Percentiles rank a stretch among this genome's conserved stretches.
These are phyloP conservation scores for Centella asiatica DNA, from an alignment of 129 eudicot species.

Conservation along the genomic window DNA sequence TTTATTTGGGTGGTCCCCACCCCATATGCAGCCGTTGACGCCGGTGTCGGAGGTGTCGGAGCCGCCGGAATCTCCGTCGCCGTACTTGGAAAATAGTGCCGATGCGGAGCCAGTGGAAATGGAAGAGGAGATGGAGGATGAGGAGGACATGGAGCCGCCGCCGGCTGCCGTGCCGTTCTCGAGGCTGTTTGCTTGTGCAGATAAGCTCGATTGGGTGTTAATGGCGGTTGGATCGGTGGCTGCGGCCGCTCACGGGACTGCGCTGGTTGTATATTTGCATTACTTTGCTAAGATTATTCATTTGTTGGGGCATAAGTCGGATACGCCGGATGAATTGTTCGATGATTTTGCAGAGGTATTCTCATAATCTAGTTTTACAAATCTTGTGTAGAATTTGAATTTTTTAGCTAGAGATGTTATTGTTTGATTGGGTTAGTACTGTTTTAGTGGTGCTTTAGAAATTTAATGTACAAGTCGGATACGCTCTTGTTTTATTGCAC, in stretches of 20 bases:
- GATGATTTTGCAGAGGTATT: conserved; percentile 58
- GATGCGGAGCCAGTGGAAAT: conserved; percentile 57
- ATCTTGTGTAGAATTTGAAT: not conserved
- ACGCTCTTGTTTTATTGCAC: not conserved
- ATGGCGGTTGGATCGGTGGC: conserved; percentile 97
- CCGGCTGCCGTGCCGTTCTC: conserved; percentile 97
- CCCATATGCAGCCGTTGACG: conserved; percentile 92
- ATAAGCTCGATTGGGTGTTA: conserved; percentile 75
- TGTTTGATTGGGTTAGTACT: not conserved
- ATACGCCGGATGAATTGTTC: conserved; percentile 34
- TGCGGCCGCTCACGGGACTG: conserved; percentile 98
- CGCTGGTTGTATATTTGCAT: conserved; percentile 88
- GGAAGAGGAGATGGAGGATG: conserved; percentile 69
- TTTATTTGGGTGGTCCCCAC: conserved; percentile 97
- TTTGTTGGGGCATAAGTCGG: conserved; percentile 33
- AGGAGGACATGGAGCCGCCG: conserved; percentile 95
- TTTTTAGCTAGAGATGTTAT: not conserved
- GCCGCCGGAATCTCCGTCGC: conserved; percentile 99
- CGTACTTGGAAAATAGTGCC: conserved; percentile 50
- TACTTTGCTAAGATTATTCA: conserved; percentile 83
- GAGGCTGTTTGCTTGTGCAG: conserved; percentile 80
- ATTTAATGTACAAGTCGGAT: too few relatives aligned
- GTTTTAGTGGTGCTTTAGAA: too few relatives aligned
- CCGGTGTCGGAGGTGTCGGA: conserved; percentile 99
- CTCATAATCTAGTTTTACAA: conserved; percentile 2